Evolutionary conservation across 2,329 filamentous ascomycete genomes (phyloP), one percentile per base, ranked within the genome.

Genomic region (Trichophyton verrucosum): DNA sequence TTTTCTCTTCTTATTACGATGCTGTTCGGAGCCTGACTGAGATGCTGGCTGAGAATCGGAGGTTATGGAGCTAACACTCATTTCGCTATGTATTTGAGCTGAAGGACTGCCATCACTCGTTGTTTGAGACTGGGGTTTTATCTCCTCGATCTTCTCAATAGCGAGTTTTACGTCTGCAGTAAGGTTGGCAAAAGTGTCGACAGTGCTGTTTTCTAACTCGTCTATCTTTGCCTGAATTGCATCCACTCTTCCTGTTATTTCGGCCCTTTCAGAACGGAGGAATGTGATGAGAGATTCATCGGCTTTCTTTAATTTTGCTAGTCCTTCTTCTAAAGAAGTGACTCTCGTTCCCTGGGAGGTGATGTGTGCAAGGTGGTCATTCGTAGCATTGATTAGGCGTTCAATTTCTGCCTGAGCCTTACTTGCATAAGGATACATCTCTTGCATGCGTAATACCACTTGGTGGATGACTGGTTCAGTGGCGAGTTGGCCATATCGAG

Each of bases 401-500:
- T 58, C 40, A 11, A 71, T 58, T 33, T 68, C 66, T 6, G 68
- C 64, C 7, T 66, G 57, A 22, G 69, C 40, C 8, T 66, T 64
- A 38, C 63, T 64, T 46, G 69, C 60, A n/a, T 67, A 68, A 1
- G 73, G 73, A 42, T 73, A 74, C 66, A 73, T 68, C 58, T 73
- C 68, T 38, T 70, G 68, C 64, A 76, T 70, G 2, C 67, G 67
- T 20, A 60, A 64, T 22, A 73, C 58, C 65, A 75, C 74, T 13
- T 69, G 65, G n/a, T 67, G 68, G 1, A 71, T 70, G 17, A 78
- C 58, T 2, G 69, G 65, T 9, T 72, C 71, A 0, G 74, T 75
- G 17, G 68, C 68, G 6, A 85, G 68, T 64, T 80, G 81, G 60
- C 76, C 77, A 62, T 76, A 82, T 62, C 80, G 80, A 0, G 62